Evolutionary conservation across 2,329 filamentous ascomycete species (phyloP), one percentile per base, ranked within the genome.

Genomic region (Sclerotinia sclerotiorum): DNA sequence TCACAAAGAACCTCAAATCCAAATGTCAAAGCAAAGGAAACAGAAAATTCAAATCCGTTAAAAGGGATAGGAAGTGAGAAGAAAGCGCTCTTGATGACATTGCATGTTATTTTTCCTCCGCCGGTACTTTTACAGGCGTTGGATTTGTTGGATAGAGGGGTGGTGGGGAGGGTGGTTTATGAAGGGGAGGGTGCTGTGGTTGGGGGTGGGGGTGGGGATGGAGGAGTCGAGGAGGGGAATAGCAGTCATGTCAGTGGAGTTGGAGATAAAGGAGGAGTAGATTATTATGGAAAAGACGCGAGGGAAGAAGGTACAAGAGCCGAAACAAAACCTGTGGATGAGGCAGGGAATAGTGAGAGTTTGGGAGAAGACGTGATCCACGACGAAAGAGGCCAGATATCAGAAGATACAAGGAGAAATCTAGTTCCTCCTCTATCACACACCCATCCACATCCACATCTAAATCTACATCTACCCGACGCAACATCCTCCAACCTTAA

Each of bases 91-190:
- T 78, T 88, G 21, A 84, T 82, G 8, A 79, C 81, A 6, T 81
- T 88, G 0, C 94, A 97, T 80, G 90, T 93, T 46, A 81, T 97
- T 19, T 96, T 96, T 76, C 93, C 93, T 0, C 87, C 87, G 3
- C 71, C 74, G 1, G 85, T 93, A 66, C 81, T 97, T 2, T 87
- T 97, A 0, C 91, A 93, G 3, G 93, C 94, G 0, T 84, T 99
- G 3, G 94, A 98, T 78, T 84, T 98, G 0, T 84, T 99, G 0
- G 95, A 99, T 78, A 86, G 92, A 35, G 81, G 84, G 3, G 85
- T 95, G 0, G 87, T 97, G 46, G 88, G 83, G 7, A 84, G 87
- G 1, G 78, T 88, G 5, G 61, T 84, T n/a, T 42, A 17, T 17
- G 17, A 5, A 13, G n/a, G 13, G 15, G 35, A 10, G 17, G 60